Evolutionary conservation across 345 rosid species (phyloP).

Genomic region (Gossypioides kirkii): DNA sequence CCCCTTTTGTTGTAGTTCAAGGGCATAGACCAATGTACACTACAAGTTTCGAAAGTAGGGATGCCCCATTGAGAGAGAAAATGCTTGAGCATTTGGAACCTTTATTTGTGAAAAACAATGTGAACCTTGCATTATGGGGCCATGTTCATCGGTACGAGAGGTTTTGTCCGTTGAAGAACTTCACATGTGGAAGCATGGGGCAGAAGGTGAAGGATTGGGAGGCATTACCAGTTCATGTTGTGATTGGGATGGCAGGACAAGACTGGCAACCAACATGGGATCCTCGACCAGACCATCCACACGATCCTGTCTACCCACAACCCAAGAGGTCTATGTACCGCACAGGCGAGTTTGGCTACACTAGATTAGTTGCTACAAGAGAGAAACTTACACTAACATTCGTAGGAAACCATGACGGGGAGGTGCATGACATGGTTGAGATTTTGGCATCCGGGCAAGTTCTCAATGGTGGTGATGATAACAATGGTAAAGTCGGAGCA

Average conservation of each 20-base stretch:
- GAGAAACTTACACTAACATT: constrained; percentile 68
- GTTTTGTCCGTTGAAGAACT: constrained; percentile 82
- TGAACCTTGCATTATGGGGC: constrained; percentile 86
- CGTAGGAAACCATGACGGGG: constrained; percentile 84
- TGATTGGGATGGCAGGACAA: constrained; percentile 96
- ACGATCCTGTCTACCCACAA: constrained; percentile 69
- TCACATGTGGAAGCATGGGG: constrained; percentile 50
- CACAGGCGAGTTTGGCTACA: constrained; percentile 90
- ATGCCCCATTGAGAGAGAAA: constrained; percentile 46
- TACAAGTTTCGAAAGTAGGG: constrained; percentile 55
- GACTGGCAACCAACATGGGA: constrained; percentile 87
- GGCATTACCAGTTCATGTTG: constrained; percentile 72
- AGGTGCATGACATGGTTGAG: constrained; percentile 81
- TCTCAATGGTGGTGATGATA: constrained; percentile 31
- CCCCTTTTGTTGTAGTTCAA: constrained; percentile 74
- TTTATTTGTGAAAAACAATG: constrained; percentile 62
- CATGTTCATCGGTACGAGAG: constrained; percentile 92
- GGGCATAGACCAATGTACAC: constrained; percentile 99
- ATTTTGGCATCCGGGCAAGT: constrained; percentile 72
- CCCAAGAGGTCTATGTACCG: constrained; percentile 74
- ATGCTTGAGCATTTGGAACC: constrained; percentile 85
- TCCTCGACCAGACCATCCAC: constrained; percentile 64
- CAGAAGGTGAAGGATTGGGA: constrained; percentile 39
- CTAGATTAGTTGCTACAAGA: constrained; percentile 69
- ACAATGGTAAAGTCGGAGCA: constrained; percentile 7